These are phyloP conservation scores for Nitzschia sp. DNA, from an alignment of 108 stramenopile species.

Conservation along the genomic window DNA sequence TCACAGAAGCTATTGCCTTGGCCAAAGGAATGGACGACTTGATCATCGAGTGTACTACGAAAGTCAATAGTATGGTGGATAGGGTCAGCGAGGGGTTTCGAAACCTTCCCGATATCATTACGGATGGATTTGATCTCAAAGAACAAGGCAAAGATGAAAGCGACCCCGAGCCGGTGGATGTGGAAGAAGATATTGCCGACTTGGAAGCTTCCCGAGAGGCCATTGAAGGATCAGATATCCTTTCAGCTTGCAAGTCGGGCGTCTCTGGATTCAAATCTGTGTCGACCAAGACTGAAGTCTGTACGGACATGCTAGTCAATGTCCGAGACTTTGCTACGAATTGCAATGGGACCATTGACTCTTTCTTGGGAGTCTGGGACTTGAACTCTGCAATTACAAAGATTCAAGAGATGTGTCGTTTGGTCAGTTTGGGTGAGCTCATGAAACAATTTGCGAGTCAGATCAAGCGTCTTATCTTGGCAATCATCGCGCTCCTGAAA, in stretches of 20 bases:
- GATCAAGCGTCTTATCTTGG: constrained; percentile 17
- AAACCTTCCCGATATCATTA: constrained; percentile 24
- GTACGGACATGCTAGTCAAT: constrained; percentile 39
- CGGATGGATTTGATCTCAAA: constrained; percentile 22
- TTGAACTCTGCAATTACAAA: constrained; percentile 43
- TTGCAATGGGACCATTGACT: constrained; percentile 18
- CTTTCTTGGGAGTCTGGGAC: constrained; percentile 38
- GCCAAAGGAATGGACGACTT: constrained; percentile 48
- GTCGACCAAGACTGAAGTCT: constrained; percentile 30
- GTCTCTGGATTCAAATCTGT: constrained; percentile 27
- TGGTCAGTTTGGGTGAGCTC: constrained; percentile 38
- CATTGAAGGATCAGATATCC: constrained; percentile 36
- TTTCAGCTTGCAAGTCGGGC: constrained; percentile 30
- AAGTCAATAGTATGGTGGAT: constrained; percentile 39
- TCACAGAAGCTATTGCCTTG: constrained; percentile 35
- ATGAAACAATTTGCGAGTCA: constrained; percentile 43
- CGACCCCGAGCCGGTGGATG: constrained; percentile 12
- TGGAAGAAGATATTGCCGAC: constrained; percentile 26
- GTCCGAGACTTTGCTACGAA: constrained; percentile 19
- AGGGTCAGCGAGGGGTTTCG: constrained; percentile 42
- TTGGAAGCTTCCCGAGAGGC: constrained; percentile 23
- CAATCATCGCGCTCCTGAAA: constrained; percentile 20
- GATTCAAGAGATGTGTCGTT: constrained; percentile 46
- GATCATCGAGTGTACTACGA: constrained; percentile 27
- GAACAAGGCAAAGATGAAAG: constrained; percentile 20